Evolutionary conservation across 2,329 filamentous ascomycete genomes (phyloP).

Genomic region (Leptographium flavum): DNA sequence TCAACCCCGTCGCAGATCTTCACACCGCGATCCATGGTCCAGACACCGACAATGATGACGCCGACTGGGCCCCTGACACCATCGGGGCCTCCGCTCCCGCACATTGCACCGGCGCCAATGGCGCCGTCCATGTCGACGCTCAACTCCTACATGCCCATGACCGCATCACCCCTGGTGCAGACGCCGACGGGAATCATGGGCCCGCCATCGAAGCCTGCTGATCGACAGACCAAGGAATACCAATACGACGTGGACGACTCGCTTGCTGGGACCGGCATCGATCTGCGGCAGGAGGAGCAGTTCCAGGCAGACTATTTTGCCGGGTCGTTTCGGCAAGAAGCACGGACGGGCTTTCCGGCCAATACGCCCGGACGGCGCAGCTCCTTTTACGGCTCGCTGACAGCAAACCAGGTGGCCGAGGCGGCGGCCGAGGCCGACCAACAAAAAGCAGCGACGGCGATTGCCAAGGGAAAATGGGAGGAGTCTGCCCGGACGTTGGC

Average conservation of each 20-base stretch:
- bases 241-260: conserved; percentile 72
- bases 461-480: conserved; percentile 50
- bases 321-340: conserved; percentile 25
- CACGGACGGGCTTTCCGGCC: conserved; percentile 37
- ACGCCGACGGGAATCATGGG: conserved; percentile 30
- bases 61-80: conserved; percentile 7
- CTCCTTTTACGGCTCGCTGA: conserved; percentile 50
- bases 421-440: conserved; percentile 32
- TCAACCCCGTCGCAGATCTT: not conserved
- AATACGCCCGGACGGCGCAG: conserved; percentile 40
- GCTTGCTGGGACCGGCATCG: conserved; percentile 70
- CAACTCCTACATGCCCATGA: conserved; percentile 6
- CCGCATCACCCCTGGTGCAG: conserved; percentile 1
- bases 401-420: conserved; percentile 48
- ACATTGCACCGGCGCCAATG: not conserved
- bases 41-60: conserved; percentile 7
- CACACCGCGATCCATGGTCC: conserved; percentile 2
- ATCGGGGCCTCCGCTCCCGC: conserved; percentile 5
- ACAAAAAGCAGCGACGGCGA: conserved; percentile 50
- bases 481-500: conserved; percentile 49
- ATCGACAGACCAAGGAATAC: conserved; percentile 46
- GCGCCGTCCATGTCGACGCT: not conserved
- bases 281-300: conserved; percentile 76
- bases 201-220: conserved; percentile 45
- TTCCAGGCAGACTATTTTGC: conserved; percentile 57